Percentiles rank a stretch among this genome's conserved stretches.
phyloP scores from a whole-genome alignment of 345 rosid genomes.

The Pugionium dolabratum region DNA sequence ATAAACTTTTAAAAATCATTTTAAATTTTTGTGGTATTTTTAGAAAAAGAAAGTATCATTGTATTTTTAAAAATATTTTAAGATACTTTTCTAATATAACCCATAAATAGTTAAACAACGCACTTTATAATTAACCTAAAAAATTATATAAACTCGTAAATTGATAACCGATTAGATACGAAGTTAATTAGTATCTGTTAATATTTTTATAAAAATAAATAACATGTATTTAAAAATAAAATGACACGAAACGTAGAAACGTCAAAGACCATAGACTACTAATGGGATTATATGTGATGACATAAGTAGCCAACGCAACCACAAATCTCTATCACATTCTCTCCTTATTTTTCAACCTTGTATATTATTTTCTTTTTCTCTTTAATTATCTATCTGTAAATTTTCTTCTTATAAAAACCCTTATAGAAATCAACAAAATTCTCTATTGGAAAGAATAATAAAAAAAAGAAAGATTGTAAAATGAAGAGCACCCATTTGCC shows the following conservation, averaged over 20 bases:
- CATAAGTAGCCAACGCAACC: constrained; percentile 29
- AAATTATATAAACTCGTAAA: too few relatives aligned
- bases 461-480: constrained; percentile 1
- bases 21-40: too few relatives aligned
- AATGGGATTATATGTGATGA: constrained; percentile 17
- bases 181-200: too few relatives aligned
- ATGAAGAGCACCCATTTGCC: constrained; percentile 29
- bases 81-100: too few relatives aligned
- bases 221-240: background rate
- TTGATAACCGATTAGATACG: too few relatives aligned
- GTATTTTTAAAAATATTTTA: too few relatives aligned
- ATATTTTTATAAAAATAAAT: too few relatives aligned
- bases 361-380: constrained; percentile 10
- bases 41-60: too few relatives aligned
- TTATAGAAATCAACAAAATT: background rate
- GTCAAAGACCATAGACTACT: constrained; percentile 48
- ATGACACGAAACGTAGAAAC: constrained; percentile 44
- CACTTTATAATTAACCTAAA: too few relatives aligned
- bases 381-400: background rate
- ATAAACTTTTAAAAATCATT: too few relatives aligned
- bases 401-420: constrained; percentile 4
- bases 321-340: constrained; percentile 34
- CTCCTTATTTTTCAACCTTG: constrained; percentile 33
- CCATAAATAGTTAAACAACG: too few relatives aligned
- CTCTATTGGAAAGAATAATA: background rate